Evolutionary conservation across 768 basidiomycete species (phyloP), one percentile per base, ranked within the genome.

Genomic region (Psilocybe subaeruginosa): DNA sequence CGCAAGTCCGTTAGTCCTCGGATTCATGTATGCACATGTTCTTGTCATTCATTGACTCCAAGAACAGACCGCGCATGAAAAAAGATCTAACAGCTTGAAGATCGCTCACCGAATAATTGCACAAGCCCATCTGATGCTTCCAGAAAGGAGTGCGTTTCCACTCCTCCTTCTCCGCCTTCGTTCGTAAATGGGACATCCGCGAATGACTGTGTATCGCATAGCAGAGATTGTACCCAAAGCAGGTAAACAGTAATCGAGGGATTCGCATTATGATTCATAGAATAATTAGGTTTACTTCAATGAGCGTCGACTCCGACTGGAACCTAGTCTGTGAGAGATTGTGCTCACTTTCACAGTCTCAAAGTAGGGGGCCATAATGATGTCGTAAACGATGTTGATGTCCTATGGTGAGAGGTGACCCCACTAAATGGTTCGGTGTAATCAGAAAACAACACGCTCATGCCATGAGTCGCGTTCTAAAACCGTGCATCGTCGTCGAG

Each of bases 111-210:
- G 70, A 91, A 91, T 77, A 92, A 77, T 56, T 83, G 78, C 14
- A 90, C 80, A 29, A 99, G 82, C 16, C 93, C 95, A 74, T 97
- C 93, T 17, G 93, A 87, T 0, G 96, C 96, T 69, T 93, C 89
- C 49, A 95, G 80, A 79, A 99, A 99, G 11, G 82, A 73, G 17
- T 77, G 69, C 0, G 95, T 93, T 70, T 95, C 88, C 54, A 99
- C 86, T 12, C 96, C 95, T 3, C 80, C 76, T 70, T 95, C 88
- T 53, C 98, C 86, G 14, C 95, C 95, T 3, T 80, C 76, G 47
- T 85, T 80, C n/a, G 85, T 86, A 66, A 92, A 79, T 14, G 87
- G 83, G 43, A 98, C 92, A 63, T 97, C 92, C 68, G 84, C 86
- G 74, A 92, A 98, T 8, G 93, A 95, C 95, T 97, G n/a, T n/a